Evolutionary conservation across 345 rosid genomes (phyloP).

Genomic region (Carallia pectinifolia): DNA sequence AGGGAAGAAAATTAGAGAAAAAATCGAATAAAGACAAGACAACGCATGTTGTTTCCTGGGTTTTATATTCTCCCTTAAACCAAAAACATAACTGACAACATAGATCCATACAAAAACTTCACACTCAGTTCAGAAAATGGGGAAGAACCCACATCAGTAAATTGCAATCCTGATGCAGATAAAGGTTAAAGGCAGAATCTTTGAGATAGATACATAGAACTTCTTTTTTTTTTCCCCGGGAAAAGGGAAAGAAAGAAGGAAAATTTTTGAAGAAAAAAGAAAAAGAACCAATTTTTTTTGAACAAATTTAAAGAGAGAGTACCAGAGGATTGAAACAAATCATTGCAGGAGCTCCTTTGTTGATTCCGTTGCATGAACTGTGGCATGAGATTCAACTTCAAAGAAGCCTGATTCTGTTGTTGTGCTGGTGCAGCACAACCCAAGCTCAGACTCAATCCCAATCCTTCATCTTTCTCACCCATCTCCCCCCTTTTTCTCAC

Average conservation of each 20-base stretch:
- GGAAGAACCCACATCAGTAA: too few species aligned
- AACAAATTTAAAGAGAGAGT: not conserved
- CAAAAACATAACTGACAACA: too few species aligned
- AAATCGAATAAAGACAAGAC: too few species aligned
- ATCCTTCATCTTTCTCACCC: slow-evolving; percentile 55
- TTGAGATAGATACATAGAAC: not conserved
- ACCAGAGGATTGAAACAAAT: slow-evolving; percentile 58
- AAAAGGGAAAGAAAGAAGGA: not conserved
- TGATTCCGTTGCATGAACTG: slow-evolving; percentile 34
- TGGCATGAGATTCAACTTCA: slow-evolving; percentile 44
- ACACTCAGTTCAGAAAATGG: too few species aligned
- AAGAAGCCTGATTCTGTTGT: slow-evolving; percentile 28
- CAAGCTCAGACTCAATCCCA: slow-evolving; percentile 60
- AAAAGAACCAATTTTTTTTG: too few species aligned
- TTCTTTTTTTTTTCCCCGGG: too few species aligned
- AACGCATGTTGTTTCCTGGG: too few species aligned
- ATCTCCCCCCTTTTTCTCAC: slow-evolving; percentile 22
- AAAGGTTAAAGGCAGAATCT: not conserved
- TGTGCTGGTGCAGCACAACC: slow-evolving; percentile 28
- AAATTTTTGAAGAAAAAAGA: not conserved
- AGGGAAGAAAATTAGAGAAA: not conserved
- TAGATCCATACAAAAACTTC: too few species aligned
- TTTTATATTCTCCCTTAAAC: too few species aligned
- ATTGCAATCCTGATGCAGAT: too few species aligned
- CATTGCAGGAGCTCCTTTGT: slow-evolving; percentile 40